These are phyloP conservation scores for Phytophthora ramorum DNA, from an alignment of 352 stramenopile species.

Conservation along the genomic window DNA sequence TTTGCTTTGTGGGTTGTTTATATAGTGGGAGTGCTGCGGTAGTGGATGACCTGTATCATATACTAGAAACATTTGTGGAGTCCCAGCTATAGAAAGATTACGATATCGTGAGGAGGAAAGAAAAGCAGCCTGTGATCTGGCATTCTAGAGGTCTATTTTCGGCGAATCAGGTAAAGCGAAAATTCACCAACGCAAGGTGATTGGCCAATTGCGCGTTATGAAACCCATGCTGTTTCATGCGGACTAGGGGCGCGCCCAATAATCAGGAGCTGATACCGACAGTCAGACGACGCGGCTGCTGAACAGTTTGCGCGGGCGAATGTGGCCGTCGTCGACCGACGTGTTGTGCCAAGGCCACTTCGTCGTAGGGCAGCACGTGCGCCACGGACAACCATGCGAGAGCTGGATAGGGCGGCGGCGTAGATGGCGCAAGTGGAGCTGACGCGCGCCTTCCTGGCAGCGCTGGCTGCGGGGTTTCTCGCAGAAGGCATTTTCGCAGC, in stretches of 20 bases:
- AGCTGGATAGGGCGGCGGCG: not conserved
- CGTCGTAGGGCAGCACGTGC: slow-evolving; percentile 4
- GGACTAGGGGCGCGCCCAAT: not conserved
- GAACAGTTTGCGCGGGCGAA: not conserved
- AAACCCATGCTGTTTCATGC: not conserved
- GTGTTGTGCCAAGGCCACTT: slow-evolving; percentile 6
- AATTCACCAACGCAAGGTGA: not conserved
- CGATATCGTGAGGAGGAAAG: not conserved
- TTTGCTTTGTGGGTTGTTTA: not conserved
- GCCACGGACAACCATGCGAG: not conserved
- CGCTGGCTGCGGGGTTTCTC: not conserved
- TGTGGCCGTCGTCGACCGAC: not conserved
- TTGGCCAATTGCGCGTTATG: not conserved
- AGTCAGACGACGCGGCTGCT: slow-evolving; percentile 10
- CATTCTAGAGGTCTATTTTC: slow-evolving; percentile 1
- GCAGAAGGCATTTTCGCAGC: not conserved
- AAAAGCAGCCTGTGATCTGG: slow-evolving; percentile 9
- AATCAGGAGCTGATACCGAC: slow-evolving; percentile 19
- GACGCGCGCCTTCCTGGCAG: too few species aligned
- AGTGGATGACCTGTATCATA: not conserved
- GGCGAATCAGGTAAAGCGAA: not conserved
- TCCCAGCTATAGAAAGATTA: slow-evolving; percentile 9
- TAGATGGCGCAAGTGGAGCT: not conserved
- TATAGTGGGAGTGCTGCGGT: not conserved
- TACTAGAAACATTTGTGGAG: not conserved